Percentiles rank a stretch among this genome's conserved stretches.
These are phyloP conservation scores for Rhododendron molle DNA, from an alignment of 148 eudicot species.

Conservation along the genomic window DNA sequence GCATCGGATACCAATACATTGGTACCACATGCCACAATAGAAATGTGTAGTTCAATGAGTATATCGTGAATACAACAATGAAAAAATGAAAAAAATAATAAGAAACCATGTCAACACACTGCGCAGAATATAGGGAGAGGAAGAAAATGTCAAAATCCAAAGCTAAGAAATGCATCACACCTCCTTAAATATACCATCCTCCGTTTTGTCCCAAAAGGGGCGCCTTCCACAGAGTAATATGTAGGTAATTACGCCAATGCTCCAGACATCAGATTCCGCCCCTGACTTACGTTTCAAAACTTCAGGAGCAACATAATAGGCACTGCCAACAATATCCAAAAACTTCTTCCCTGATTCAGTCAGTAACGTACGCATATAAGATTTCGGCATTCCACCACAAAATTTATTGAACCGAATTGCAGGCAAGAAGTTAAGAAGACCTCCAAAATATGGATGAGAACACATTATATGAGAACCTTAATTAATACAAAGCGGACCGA, in stretches of 20 bases:
- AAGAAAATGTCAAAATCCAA: neutral
- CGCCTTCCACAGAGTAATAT: slow-evolving; percentile 97
- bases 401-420: neutral
- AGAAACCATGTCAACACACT: neutral
- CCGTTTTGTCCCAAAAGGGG: slow-evolving; percentile 99
- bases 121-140: neutral
- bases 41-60: neutral
- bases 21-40: neutral
- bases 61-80: neutral
- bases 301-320: slow-evolving; percentile 99
- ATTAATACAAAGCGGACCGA: neutral
- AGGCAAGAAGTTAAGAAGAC: neutral
- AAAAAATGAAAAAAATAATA: neutral
- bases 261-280: slow-evolving; percentile 98
- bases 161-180: slow-evolving; percentile 24
- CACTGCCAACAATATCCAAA: slow-evolving; percentile 92
- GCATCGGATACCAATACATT: neutral
- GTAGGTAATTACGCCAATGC: slow-evolving; percentile 95
- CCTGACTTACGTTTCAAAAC: slow-evolving; percentile 92
- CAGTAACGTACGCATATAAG: neutral
- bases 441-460: neutral
- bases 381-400: slow-evolving; percentile 3
- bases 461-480: neutral
- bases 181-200: slow-evolving; percentile 95
- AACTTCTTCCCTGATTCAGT: slow-evolving; percentile 67